Percentiles rank a stretch among this genome's conserved stretches.
Conservation (phyloP, 1,284 basidiomycete genomes). For the Fistulinella cinereoalba region DNA sequence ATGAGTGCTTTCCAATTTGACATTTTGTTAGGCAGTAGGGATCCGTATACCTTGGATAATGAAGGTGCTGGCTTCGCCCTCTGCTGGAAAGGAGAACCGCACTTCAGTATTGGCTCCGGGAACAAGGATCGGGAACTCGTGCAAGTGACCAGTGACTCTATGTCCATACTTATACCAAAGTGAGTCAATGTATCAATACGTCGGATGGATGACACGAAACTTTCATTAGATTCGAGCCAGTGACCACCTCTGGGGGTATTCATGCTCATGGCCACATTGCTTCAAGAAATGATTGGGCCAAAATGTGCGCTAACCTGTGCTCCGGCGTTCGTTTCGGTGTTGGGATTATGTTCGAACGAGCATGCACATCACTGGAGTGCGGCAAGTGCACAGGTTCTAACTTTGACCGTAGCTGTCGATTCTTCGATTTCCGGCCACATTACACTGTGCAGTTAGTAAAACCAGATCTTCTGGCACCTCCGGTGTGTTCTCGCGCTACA, state of each 20-base stretch:
- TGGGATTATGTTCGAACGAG: slow-evolving; percentile 81
- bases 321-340: slow-evolving; percentile 93
- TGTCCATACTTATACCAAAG: slow-evolving; percentile 84
- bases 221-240: slow-evolving; percentile 23
- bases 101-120: slow-evolving; percentile 68
- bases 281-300: slow-evolving; percentile 37
- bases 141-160: slow-evolving; percentile 80
- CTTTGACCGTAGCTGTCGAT: slow-evolving; percentile 78
- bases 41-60: slow-evolving; percentile 78
- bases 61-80: slow-evolving; percentile 88
- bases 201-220: not conserved
- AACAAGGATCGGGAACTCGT: slow-evolving; percentile 80
- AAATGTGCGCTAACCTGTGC: slow-evolving; percentile 78
- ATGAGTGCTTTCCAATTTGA: slow-evolving; percentile 14
- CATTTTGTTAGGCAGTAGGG: slow-evolving; percentile 63
- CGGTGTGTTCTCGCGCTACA: slow-evolving; percentile 41
- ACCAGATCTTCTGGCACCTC: slow-evolving; percentile 41
- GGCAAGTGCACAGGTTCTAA: slow-evolving; percentile 56
- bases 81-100: slow-evolving; percentile 79
- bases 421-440: slow-evolving; percentile 83
- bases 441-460: slow-evolving; percentile 72
- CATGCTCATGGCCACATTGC: slow-evolving; percentile 19
- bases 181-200: slow-evolving; percentile 30
- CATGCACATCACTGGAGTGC: slow-evolving; percentile 75
- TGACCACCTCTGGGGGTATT: slow-evolving; percentile 5